Evolutionary conservation across 2,329 filamentous ascomycete genomes (phyloP).

Genomic region (Phaeoacremonium minimum): DNA sequence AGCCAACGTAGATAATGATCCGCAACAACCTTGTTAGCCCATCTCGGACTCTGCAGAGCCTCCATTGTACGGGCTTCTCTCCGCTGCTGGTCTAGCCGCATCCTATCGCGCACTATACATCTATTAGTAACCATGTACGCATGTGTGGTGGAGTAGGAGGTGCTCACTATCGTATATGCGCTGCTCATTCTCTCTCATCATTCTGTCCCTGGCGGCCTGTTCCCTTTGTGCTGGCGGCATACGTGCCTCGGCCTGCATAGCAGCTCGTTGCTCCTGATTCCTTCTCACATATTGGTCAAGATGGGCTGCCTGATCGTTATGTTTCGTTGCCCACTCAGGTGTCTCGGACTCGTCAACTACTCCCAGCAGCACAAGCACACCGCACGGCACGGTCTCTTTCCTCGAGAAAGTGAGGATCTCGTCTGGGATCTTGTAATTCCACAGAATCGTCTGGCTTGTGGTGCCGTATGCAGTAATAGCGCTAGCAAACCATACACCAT

Average conservation of each 20-base stretch:
- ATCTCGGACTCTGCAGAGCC: conserved; percentile 49
- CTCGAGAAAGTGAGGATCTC: conserved; percentile 45
- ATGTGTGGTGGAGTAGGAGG: no score
- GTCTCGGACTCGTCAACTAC: conserved; percentile 45
- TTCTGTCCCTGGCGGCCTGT: conserved; percentile 33
- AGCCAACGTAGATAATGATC: conserved; percentile 41
- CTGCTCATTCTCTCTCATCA: conserved; percentile 35
- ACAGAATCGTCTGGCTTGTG: conserved; percentile 49
- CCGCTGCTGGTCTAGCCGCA: conserved; percentile 33
- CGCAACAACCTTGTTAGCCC: conserved; percentile 42
- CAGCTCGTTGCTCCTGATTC: conserved; percentile 32
- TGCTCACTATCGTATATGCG: conserved; percentile 39
- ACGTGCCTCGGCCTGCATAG: conserved; percentile 36
- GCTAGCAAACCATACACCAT: conserved; percentile 53
- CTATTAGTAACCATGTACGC: no score
- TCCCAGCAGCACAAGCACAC: conserved; percentile 50
- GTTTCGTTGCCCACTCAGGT: conserved; percentile 47
- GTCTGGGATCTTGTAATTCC: conserved; percentile 56
- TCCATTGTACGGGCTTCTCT: conserved; percentile 41
- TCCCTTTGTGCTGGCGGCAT: conserved; percentile 37
- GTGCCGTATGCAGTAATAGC: conserved; percentile 52
- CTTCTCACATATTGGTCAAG: conserved; percentile 28
- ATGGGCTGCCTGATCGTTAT: conserved; percentile 28
- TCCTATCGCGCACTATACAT: conserved; percentile 35
- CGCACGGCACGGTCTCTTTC: conserved; percentile 52